Conservation (phyloP, 140 eudicot genomes). For the Cichorium intybus region DNA sequence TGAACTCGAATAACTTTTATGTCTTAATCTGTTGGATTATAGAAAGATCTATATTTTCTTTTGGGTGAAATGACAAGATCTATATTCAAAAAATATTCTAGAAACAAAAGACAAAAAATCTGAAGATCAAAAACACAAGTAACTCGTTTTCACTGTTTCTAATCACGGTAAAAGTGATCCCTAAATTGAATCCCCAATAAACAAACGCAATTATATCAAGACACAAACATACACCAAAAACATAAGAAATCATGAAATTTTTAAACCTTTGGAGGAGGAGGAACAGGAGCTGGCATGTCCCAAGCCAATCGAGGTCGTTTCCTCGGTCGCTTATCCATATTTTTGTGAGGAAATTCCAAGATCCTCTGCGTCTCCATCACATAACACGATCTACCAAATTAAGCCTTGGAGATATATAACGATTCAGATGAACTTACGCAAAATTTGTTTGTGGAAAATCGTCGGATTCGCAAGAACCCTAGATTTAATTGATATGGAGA, state of each 20-base stretch:
- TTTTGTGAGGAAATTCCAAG: constrained; percentile 56
- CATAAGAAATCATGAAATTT: neutral
- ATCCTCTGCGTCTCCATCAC: constrained; percentile 81
- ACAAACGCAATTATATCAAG: neutral
- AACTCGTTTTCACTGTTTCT: neutral
- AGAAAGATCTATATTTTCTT: neutral
- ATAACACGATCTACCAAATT: neutral
- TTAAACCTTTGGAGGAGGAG: constrained; percentile 53
- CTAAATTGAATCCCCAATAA: neutral
- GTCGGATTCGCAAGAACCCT: constrained; percentile 27
- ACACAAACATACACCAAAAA: neutral
- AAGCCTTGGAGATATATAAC: neutral
- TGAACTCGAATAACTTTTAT: neutral
- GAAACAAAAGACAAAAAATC: neutral
- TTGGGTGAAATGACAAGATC: neutral
- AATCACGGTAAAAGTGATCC: neutral
- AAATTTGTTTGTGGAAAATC: constrained; percentile 2
- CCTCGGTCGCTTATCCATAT: constrained; percentile 74
- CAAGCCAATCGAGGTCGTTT: constrained; percentile 80
- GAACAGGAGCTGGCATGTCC: constrained; percentile 57
- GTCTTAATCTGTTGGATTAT: constrained; percentile 3
- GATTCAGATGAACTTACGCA: neutral
- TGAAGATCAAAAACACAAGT: neutral
- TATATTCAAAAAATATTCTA: constrained; percentile 2
- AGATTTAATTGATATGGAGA: constrained; percentile 19